phyloP scores from a whole-genome alignment of 164 flowering plant species.

The Berberis vulgaris region DNA sequence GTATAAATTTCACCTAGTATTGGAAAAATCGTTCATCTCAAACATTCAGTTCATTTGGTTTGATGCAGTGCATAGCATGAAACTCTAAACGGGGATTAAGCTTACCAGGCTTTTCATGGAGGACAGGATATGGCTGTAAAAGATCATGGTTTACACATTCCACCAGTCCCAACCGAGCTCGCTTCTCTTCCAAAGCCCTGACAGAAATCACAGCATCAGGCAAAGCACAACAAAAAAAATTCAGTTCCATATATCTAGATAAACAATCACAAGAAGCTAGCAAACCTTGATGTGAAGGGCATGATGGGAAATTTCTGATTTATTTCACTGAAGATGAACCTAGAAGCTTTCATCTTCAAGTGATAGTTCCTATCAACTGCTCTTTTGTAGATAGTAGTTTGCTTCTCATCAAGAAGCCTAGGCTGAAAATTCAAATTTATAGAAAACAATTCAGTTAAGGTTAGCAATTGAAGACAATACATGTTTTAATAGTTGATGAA shows the following conservation, averaged over 20 bases:
- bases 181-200: conserved; percentile 90
- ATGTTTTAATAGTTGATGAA: too few species aligned
- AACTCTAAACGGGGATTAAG: neutral
- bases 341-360: conserved; percentile 88
- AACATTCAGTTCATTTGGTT: too few species aligned
- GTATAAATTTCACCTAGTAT: neutral
- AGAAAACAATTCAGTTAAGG: too few species aligned
- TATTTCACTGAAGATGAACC: conserved; percentile 93
- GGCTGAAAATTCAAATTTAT: conserved; percentile 38
- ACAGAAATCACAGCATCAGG: neutral
- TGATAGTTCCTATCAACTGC: conserved; percentile 90
- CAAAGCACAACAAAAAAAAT: neutral
- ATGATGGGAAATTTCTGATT: conserved; percentile 82
- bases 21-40: too few species aligned
- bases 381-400: conserved; percentile 87
- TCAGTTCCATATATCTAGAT: neutral
- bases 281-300: conserved; percentile 89
- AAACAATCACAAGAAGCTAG: neutral
- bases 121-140: conserved; percentile 14
- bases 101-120: conserved; percentile 90
- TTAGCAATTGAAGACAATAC: too few species aligned
- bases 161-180: conserved; percentile 84
- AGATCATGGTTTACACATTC: conserved; percentile 33
- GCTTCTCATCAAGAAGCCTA: conserved; percentile 81
- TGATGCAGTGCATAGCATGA: neutral